Evolutionary conservation across 2,329 filamentous ascomycete genomes (phyloP).

Genomic region (Aspergillus sp.): DNA sequence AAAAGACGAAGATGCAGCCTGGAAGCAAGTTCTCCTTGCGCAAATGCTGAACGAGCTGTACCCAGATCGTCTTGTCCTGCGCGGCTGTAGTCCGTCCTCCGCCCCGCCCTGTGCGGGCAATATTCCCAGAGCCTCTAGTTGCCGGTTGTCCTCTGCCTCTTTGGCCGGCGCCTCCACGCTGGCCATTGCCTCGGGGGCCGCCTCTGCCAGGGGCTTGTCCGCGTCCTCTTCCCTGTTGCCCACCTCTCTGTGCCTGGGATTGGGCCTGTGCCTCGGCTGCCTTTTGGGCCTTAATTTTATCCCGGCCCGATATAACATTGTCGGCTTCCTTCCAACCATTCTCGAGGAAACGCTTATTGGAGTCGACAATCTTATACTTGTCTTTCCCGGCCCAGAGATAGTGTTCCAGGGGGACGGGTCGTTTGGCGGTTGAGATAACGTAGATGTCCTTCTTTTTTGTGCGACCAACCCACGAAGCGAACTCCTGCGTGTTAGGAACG

Average conservation of each 20-base stretch:
- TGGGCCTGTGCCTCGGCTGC: constrained; percentile 52
- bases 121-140: constrained; percentile 70
- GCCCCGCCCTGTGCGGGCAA: constrained; percentile 81
- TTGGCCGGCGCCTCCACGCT: constrained; percentile 41
- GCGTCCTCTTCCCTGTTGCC: constrained; percentile 54
- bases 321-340: constrained; percentile 95
- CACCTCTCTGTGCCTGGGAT: constrained; percentile 54
- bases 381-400: constrained; percentile 93
- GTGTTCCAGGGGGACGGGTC: constrained; percentile 91
- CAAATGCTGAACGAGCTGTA: constrained; percentile 88
- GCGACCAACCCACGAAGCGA: constrained; percentile 95
- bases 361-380: constrained; percentile 91
- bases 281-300: constrained; percentile 66
- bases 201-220: constrained; percentile 49
- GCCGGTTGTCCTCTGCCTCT: constrained; percentile 58
- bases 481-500: constrained; percentile 95
- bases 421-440: constrained; percentile 94
- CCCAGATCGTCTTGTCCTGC: constrained; percentile 96
- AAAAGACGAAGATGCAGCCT: constrained; percentile 97
- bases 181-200: constrained; percentile 42
- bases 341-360: constrained; percentile 87
- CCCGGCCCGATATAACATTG: constrained; percentile 73
- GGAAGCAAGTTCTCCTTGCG: constrained; percentile 84
- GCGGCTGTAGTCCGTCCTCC: constrained; percentile 85
- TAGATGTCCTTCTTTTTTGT: constrained; percentile 99